Percentiles rank a stretch among this genome's conserved stretches.
phyloP scores from a whole-genome alignment of 2,329 filamentous ascomycete genomes.

The Macrophomina pseudophaseolina region DNA sequence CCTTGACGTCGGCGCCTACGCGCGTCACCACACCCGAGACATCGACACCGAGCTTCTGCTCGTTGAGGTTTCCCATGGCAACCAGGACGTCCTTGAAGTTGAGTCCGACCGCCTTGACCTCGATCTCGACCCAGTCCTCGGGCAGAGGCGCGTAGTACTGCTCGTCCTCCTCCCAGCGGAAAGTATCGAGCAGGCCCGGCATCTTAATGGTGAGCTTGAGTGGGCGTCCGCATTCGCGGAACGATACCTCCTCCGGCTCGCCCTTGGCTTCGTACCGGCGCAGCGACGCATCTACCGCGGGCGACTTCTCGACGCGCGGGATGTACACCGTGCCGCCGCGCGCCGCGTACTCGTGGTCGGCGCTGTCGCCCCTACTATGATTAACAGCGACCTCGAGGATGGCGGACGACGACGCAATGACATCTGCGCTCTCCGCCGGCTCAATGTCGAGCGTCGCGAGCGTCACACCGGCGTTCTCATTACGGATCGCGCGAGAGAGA shows the following conservation, averaged over 20 bases:
- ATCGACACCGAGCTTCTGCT: conserved; percentile 47
- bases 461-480: neutral
- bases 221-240: neutral
- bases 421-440: neutral
- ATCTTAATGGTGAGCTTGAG: conserved; percentile 7
- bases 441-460: conserved; percentile 19
- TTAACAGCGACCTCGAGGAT: neutral
- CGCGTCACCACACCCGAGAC: conserved; percentile 68
- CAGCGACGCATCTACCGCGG: neutral
- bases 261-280: conserved; percentile 3
- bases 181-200: conserved; percentile 10
- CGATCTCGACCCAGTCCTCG: conserved; percentile 30
- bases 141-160: neutral
- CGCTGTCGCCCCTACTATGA: neutral
- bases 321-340: neutral
- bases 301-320: conserved; percentile 11
- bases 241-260: neutral
- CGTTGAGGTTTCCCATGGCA: conserved; percentile 31
- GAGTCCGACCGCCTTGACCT: conserved; percentile 24
- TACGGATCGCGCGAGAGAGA: neutral
- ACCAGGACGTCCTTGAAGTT: conserved; percentile 28
- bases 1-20: conserved; percentile 64
- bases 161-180: conserved; percentile 17
- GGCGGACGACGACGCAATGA: neutral
- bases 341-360: conserved; percentile 2